These are phyloP conservation scores for Reutealis trisperma DNA, from an alignment of 345 rosid genomes.

Conservation along the genomic window DNA sequence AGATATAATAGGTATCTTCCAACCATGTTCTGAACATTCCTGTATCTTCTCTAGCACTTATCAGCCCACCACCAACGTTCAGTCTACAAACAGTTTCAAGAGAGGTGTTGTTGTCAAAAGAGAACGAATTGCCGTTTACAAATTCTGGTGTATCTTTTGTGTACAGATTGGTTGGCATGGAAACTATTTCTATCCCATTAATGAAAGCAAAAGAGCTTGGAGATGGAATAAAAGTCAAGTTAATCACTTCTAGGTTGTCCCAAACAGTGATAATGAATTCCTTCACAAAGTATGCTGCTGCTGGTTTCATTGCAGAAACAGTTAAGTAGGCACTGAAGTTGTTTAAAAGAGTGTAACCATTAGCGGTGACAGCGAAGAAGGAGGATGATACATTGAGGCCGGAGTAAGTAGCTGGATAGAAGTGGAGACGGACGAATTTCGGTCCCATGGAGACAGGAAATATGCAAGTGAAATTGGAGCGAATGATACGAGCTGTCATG, in stretches of 20 bases:
- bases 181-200: slow-evolving; percentile 45
- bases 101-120: slow-evolving; percentile 4
- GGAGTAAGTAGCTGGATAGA: neutral
- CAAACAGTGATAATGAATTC: slow-evolving; percentile 28
- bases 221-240: slow-evolving; percentile 32
- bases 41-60: neutral
- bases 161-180: slow-evolving; percentile 34
- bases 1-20: slow-evolving; percentile 4
- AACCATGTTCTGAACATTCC: slow-evolving; percentile 39
- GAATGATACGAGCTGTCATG: slow-evolving; percentile 1
- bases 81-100: slow-evolving; percentile 31
- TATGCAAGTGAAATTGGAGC: neutral
- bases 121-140: neutral
- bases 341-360: neutral
- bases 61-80: slow-evolving; percentile 26
- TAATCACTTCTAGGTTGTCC: slow-evolving; percentile 7
- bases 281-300: neutral
- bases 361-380: neutral
- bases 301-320: neutral
- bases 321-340: slow-evolving; percentile 34
- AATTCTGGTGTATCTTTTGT: neutral
- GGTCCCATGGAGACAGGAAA: neutral
- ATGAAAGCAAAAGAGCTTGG: slow-evolving; percentile 35
- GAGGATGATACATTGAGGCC: neutral
- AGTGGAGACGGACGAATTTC: slow-evolving; percentile 6